A percentile compares a stretch with the other conserved stretches of the same genome.
phyloP scores from a whole-genome alignment of 1,139 yeast species.

The Tardiomyces digboiensis region DNA sequence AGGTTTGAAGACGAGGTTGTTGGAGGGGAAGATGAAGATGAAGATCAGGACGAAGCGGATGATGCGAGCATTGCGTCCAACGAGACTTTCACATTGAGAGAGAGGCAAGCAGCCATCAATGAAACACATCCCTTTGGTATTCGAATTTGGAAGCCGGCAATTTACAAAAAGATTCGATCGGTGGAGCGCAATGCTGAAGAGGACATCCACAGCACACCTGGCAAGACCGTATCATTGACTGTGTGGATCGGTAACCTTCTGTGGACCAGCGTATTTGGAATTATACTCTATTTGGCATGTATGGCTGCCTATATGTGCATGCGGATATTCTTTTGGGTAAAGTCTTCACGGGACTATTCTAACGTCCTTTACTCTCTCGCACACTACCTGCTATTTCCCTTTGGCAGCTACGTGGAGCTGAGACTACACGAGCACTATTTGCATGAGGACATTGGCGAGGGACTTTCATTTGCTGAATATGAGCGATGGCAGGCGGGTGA shows the following conservation, averaged over 20 bases:
- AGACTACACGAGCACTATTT: conserved; percentile 72
- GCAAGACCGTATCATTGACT: conserved; percentile 45
- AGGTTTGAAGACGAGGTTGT: conserved; percentile 14
- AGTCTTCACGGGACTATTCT: conserved; percentile 47
- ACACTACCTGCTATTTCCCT: conserved; percentile 66
- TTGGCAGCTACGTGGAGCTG: conserved; percentile 81
- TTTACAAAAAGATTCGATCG: conserved; percentile 85
- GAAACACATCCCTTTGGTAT: conserved; percentile 98
- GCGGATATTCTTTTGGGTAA: conserved; percentile 23
- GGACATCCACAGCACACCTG: conserved; percentile 79
- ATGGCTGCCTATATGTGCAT: conserved; percentile 40
- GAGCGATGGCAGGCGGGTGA: conserved; percentile 83
- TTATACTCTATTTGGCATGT: conserved; percentile 46
- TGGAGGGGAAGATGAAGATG: conserved; percentile 21
- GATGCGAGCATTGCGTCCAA: conserved; percentile 41
- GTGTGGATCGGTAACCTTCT: conserved; percentile 64
- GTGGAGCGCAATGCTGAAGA: conserved; percentile 89
- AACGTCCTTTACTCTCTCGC: conserved; percentile 55
- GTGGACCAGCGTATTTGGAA: conserved; percentile 71
- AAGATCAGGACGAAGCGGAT: conserved; percentile 29
- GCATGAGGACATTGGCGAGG: conserved; percentile 83
- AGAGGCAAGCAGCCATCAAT: conserved; percentile 93
- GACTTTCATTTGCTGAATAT: conserved; percentile 76
- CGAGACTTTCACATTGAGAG: conserved; percentile 84
- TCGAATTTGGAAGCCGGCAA: conserved; percentile 96